Evolutionary conservation across 2,329 filamentous ascomycete species (phyloP), one percentile per base, ranked within the genome.

Genomic region (Trichophyton schoenleinii): DNA sequence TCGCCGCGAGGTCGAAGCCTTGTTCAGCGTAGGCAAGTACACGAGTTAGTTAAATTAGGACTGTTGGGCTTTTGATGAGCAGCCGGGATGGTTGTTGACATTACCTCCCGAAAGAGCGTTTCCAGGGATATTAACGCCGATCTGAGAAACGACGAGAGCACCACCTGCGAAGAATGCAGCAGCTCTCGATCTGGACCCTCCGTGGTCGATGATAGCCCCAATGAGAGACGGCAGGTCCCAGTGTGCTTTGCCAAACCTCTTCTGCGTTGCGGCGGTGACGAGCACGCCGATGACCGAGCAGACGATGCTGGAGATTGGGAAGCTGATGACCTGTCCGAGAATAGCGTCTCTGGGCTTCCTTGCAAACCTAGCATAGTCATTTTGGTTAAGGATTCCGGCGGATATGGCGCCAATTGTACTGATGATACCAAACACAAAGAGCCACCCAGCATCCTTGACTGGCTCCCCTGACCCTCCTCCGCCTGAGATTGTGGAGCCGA

Each of bases 1-100:
- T 67, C 3, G 77, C 80, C 0, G 80, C 76, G 57, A 83, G 70
- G 66, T 84, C 82, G 72, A 84, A 83, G 13, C 79, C 81, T 63
- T 34, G 41, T n/a, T 22, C 6, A 31, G 6, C 28, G 22, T 22
- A 22, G 2, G 22, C 22, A 22, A 22, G 22, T 38, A n/a, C 25
- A 22, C 1, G 8, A 3, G 20, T 58, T 28, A 25, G 31, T 31
- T 44, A 44, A 22, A 9, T 9, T 28, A 11, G 18, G 3, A n/a
- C 13, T 15, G 18, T 18, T 18, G 18, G 18, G 18, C 18, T 31
- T 58, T 20, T 58, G 20, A 25, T 15, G 38, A 15, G 25, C 6
- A 5, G 31, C 6, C 11, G 53, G 36, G n/a, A 13, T 18, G n/a
- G 25, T 9, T 57, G 31, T 9, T 57, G 31, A 28, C 22, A 57